Evolutionary conservation across 371 early-diverging fungal species (phyloP).

Genomic region (Zancudomyces culisetae): DNA sequence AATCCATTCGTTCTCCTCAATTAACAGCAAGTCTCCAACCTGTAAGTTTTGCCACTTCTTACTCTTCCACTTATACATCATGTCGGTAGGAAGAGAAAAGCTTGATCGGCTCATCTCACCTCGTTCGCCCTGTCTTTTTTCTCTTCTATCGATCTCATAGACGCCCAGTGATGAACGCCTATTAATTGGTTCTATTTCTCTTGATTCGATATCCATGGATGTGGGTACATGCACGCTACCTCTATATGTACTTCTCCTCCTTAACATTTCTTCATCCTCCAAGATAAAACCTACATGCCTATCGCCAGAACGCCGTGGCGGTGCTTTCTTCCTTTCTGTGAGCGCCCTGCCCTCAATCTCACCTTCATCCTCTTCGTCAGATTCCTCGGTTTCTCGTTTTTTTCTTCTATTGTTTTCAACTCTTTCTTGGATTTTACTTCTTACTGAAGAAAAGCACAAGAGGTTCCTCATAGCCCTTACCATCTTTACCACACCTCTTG

Average conservation of each 20-base stretch:
- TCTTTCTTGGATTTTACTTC: neutral
- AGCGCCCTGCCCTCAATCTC: constrained; percentile 4
- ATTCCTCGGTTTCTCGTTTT: constrained; percentile 25
- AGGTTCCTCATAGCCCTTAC: constrained; percentile 5
- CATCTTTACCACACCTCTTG: neutral
- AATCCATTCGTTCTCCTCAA: constrained; percentile 73
- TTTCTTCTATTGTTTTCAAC: constrained; percentile 23
- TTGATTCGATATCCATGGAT: too few relatives aligned
- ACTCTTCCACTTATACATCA: constrained; percentile 23
- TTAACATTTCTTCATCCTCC: too few relatives aligned
- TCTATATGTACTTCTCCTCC: too few relatives aligned
- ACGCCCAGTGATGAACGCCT: too few relatives aligned
- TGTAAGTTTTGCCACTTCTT: constrained; percentile 62
- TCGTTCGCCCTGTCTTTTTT: neutral
- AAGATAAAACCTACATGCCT: too few relatives aligned
- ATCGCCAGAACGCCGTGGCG: too few relatives aligned
- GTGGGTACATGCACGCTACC: too few relatives aligned
- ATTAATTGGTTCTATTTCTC: too few relatives aligned
- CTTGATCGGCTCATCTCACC: constrained; percentile 7
- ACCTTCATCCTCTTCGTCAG: constrained; percentile 18
- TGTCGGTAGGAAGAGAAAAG: constrained; percentile 19
- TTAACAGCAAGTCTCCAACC: constrained; percentile 77
- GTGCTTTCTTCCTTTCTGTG: too few relatives aligned
- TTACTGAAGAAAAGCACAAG: neutral
- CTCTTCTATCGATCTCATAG: too few relatives aligned